A percentile compares a stretch with the other conserved stretches of the same genome.
Evolutionary conservation across 805 yeast genomes (phyloP).

Genomic region (Jamesozyma lodderae): DNA sequence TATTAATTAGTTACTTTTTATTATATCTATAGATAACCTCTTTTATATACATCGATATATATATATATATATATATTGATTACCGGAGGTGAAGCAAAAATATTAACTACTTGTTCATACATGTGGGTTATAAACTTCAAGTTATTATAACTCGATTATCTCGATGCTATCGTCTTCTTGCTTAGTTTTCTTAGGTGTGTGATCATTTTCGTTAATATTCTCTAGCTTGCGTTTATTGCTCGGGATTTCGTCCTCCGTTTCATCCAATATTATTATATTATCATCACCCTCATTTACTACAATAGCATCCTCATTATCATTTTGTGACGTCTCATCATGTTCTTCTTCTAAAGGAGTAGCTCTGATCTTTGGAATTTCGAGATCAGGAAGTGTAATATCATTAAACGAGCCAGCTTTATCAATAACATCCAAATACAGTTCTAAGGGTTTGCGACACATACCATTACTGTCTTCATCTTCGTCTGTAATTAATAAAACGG

Average conservation of each 20-base stretch:
- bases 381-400: constrained; percentile 25
- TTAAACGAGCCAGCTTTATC: constrained; percentile 6
- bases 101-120: too few relatives aligned
- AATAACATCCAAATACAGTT: constrained; percentile 41
- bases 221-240: constrained; percentile 8
- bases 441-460: constrained; percentile 43
- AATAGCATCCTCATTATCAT: constrained; percentile 2
- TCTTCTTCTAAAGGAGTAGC: background rate
- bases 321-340: constrained; percentile 7
- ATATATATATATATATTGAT: too few relatives aligned
- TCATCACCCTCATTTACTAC: background rate
- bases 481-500: constrained; percentile 63
- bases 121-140: background rate
- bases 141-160: too few relatives aligned
- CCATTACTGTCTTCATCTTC: constrained; percentile 49
- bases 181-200: background rate
- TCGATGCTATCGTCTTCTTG: constrained; percentile 1
- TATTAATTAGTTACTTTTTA: too few relatives aligned
- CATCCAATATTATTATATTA: constrained; percentile 5
- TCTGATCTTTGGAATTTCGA: constrained; percentile 26
- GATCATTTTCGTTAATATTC: background rate
- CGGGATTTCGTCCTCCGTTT: constrained; percentile 10
- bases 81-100: too few relatives aligned
- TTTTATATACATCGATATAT: too few relatives aligned
- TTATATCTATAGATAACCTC: too few relatives aligned